These are phyloP conservation scores for Lentinula boryana DNA, from an alignment of 768 basidiomycete species.

Conservation along the genomic window DNA sequence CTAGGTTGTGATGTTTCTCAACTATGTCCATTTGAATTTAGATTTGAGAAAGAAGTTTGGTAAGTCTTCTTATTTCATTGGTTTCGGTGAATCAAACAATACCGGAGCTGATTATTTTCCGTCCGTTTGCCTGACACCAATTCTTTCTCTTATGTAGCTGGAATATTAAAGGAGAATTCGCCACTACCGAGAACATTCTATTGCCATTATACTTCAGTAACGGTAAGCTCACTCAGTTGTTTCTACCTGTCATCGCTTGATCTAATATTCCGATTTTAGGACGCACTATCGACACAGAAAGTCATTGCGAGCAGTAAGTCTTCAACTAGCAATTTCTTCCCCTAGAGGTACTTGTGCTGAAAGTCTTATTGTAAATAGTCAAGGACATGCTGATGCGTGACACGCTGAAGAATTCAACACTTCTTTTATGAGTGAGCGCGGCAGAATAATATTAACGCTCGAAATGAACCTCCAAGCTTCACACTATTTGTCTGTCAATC, in stretches of 20 bases:
- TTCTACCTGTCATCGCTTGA: not conserved
- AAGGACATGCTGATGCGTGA: constrained; percentile 42
- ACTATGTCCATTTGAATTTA: constrained; percentile 12
- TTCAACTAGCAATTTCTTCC: not conserved
- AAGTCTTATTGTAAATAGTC: constrained; percentile 22
- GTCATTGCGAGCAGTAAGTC: constrained; percentile 42
- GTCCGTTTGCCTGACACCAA: not conserved
- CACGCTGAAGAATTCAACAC: constrained; percentile 32
- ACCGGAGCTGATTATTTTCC: not conserved
- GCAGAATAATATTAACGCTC: too few species aligned
- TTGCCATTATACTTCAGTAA: constrained; percentile 63
- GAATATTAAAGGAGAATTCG: constrained; percentile 38
- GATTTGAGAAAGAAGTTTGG: constrained; percentile 42
- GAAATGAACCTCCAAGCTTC: too few species aligned
- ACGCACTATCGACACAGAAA: constrained; percentile 48
- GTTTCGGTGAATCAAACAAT: not conserved
- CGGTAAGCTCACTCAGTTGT: constrained; percentile 30
- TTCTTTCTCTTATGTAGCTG: constrained; percentile 20
- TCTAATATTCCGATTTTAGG: constrained; percentile 27
- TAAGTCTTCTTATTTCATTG: constrained; percentile 16
- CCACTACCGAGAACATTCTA: constrained; percentile 46
- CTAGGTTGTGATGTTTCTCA: constrained; percentile 1
- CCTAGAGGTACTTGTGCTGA: not conserved
- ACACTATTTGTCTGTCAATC: too few species aligned
- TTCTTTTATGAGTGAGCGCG: constrained; percentile 11